Evolutionary conservation across 83 land plant species (phyloP).

Genomic region (Diphasiastrum complanatum): DNA sequence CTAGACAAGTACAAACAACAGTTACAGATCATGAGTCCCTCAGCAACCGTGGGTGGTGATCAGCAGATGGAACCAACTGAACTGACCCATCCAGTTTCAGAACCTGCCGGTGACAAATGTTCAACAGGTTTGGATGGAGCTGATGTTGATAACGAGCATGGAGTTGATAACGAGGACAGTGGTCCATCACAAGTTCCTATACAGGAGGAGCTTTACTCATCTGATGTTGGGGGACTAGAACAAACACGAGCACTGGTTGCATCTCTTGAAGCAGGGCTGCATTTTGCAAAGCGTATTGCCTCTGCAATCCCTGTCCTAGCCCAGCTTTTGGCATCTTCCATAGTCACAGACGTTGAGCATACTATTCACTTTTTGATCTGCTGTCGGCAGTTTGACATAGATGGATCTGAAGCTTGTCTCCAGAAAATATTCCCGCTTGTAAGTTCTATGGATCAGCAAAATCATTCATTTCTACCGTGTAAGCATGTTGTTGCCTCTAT

Average conservation of each 20-base stretch:
- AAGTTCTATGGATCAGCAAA: too few relatives aligned
- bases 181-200: constrained; percentile 33
- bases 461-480: too few relatives aligned
- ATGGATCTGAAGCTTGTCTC: constrained; percentile 87
- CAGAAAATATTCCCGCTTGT: constrained; percentile 92
- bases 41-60: constrained; percentile 17
- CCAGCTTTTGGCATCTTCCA: constrained; percentile 82
- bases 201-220: constrained; percentile 23
- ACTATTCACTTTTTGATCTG: constrained; percentile 77
- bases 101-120: constrained; percentile 20
- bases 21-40: constrained; percentile 47
- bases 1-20: constrained; percentile 71
- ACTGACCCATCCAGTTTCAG: constrained; percentile 12
- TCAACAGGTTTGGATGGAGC: constrained; percentile 19
- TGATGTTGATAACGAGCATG: constrained; percentile 29
- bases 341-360: constrained; percentile 77
- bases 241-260: constrained; percentile 91
- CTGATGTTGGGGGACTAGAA: constrained; percentile 82
- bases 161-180: constrained; percentile 39
- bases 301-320: constrained; percentile 67
- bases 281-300: constrained; percentile 66
- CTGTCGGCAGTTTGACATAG: constrained; percentile 84
- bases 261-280: constrained; percentile 92
- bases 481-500: too few relatives aligned
- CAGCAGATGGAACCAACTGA: constrained; percentile 16